phyloP scores from a whole-genome alignment of 1,139 yeast species.

The Pichia sp. region DNA sequence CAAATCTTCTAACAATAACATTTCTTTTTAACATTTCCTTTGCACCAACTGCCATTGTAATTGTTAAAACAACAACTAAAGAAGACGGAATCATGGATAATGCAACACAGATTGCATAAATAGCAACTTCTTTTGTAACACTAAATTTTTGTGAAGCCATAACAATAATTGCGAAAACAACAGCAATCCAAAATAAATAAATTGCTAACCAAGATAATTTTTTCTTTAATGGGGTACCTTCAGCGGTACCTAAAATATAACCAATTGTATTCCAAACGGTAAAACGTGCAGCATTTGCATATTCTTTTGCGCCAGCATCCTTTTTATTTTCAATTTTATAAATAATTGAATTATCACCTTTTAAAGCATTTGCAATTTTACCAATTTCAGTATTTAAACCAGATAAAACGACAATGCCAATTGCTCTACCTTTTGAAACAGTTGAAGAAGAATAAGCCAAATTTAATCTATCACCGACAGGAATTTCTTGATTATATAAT shows the following conservation, averaged over 20 bases:
- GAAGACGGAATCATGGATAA: slow-evolving; percentile 82
- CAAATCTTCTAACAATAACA: slow-evolving; percentile 72
- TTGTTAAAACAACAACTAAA: slow-evolving; percentile 71
- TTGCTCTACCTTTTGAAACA: slow-evolving; percentile 72
- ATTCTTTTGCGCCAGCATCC: slow-evolving; percentile 39
- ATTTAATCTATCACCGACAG: slow-evolving; percentile 73
- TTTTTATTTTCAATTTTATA: slow-evolving; percentile 32
- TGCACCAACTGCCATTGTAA: slow-evolving; percentile 84
- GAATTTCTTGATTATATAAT: slow-evolving; percentile 40
- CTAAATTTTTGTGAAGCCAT: slow-evolving; percentile 70
- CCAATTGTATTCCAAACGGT: slow-evolving; percentile 51
- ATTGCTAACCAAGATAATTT: slow-evolving; percentile 67
- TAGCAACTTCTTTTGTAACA: slow-evolving; percentile 67
- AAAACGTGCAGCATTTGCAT: slow-evolving; percentile 39
- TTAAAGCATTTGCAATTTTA: slow-evolving; percentile 61
- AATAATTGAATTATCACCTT: slow-evolving; percentile 33
- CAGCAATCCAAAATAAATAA: slow-evolving; percentile 62
- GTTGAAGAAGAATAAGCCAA: slow-evolving; percentile 68
- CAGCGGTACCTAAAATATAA: slow-evolving; percentile 64
- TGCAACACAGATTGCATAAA: slow-evolving; percentile 79
- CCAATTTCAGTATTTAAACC: slow-evolving; percentile 76
- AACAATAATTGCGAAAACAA: slow-evolving; percentile 68
- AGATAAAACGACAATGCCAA: slow-evolving; percentile 60
- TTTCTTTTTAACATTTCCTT: slow-evolving; percentile 66
- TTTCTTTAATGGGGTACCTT: slow-evolving; percentile 73